phyloP scores from a whole-genome alignment of 164 flowering plant genomes.

The Annona cherimola region DNA sequence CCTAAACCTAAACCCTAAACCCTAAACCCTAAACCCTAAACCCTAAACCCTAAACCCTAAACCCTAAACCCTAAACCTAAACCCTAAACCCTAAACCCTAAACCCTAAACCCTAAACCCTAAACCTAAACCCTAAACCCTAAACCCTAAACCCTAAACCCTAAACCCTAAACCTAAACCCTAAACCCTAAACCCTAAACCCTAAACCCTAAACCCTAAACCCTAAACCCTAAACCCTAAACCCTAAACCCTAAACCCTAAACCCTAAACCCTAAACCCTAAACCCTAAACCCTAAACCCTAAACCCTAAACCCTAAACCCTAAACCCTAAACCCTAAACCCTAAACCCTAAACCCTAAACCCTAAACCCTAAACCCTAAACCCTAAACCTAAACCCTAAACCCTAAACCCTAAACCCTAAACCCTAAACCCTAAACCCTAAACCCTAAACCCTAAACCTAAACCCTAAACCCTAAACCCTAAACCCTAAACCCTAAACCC shows the following conservation, averaged over 20 bases:
- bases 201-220: neutral
- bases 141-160: neutral
- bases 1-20: conserved; percentile 1
- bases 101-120: neutral
- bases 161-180: neutral
- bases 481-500: neutral
- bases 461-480: neutral
- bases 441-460: conserved; percentile 7
- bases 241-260: conserved; percentile 2
- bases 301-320: conserved; percentile 3
- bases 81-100: neutral
- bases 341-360: conserved; percentile 3
- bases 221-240: neutral
- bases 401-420: conserved; percentile 7
- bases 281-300: conserved; percentile 4
- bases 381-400: neutral
- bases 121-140: neutral
- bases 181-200: conserved; percentile 2
- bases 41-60: conserved; percentile 2
- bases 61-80: neutral
- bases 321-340: conserved; percentile 2
- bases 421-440: conserved; percentile 7
- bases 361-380: conserved; percentile 2
- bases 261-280: neutral
- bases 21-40: conserved; percentile 2